Evolutionary conservation across 495 filamentous ascomycete genomes (phyloP).

Genomic region (Podospora bellae-mahoneyi): DNA sequence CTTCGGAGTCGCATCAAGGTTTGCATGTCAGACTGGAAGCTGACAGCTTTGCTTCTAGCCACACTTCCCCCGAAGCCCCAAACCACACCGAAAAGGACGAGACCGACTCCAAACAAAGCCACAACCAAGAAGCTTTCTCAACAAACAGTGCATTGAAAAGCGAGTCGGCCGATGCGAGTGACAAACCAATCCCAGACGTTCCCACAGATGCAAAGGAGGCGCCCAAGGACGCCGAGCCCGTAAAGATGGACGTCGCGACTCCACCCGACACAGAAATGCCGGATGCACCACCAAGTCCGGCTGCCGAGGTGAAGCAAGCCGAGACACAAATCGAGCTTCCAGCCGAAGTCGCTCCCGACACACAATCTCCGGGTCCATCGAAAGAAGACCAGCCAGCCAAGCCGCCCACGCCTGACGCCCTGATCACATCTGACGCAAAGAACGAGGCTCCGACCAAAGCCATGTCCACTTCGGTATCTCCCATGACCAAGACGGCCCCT

Average conservation of each 20-base stretch:
- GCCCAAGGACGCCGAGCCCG: slow-evolving; percentile 16
- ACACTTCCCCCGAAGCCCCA: slow-evolving; percentile 16
- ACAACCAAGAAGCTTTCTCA: slow-evolving; percentile 30
- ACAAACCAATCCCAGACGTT: slow-evolving; percentile 7
- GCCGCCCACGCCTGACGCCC: not conserved
- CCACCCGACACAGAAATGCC: slow-evolving; percentile 34
- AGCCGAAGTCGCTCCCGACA: not conserved
- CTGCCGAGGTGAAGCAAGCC: slow-evolving; percentile 4
- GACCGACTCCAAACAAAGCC: not conserved
- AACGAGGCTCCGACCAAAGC: not conserved
- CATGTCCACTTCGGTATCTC: not conserved
- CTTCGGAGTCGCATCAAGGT: not conserved
- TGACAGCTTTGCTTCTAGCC: slow-evolving; percentile 18
- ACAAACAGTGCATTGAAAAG: slow-evolving; percentile 19
- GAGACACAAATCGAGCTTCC: not conserved
- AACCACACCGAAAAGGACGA: not conserved
- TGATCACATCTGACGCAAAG: not conserved
- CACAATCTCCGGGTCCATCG: not conserved
- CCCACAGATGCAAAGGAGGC: slow-evolving; percentile 13
- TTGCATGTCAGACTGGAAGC: not conserved
- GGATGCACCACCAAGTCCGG: slow-evolving; percentile 27
- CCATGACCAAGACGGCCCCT: not conserved
- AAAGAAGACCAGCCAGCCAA: not conserved
- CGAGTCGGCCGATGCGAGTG: not conserved
- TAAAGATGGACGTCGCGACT: slow-evolving; percentile 14